Base-by-base conservation (phyloP, 2,329 filamentous ascomycete species). In the Colletotrichum sublineola region DNA sequence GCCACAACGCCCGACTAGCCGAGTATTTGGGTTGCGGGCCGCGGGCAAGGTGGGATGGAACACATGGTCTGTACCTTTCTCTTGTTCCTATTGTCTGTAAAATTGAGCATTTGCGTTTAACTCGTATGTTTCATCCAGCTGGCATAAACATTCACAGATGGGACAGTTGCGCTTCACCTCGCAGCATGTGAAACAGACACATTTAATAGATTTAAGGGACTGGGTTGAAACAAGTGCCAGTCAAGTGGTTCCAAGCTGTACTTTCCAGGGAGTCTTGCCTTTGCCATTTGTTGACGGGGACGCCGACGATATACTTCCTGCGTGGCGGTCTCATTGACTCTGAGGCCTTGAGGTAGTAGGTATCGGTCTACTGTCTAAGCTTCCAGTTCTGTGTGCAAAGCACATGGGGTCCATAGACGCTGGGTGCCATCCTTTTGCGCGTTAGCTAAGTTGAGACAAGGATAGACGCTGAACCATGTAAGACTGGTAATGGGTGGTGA, bases 41-140 rank as follows among this genome's bases (percentile, higher is more conserved):
- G 52, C 31, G 33, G 36, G 33, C 55, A 57, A 38, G 33, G 20
- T 9, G 33, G 20, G 36, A 6, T 40, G 55, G 55, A 57, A 40
- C 55, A n/a, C 18, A n/a, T 57, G 55, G 55, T 57, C 55, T 57
- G 55, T 40, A 24, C 55, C 36, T 57, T 53, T 48, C 33, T n/a
- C 46, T 48, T 48, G 46, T 48, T 9, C 46, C 18, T 18, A 11
- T 40, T 36, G n/a, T 57, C 55, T 7, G 33, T 40, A 40, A 4
- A 33, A n/a, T 57, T 38, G 40, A 57, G 55, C 33, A 33, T 57
- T 57, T 57, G 33, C 36, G 55, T 57, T 3, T 57, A 57, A 40
- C 6, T 57, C 36, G 33, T 57, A 57, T 36, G 53, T 56, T 56
- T 36, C 31, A 9, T 56, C 18, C 9, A 9, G 31, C 31, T n/a